A percentile compares a stretch with the other conserved stretches of the same genome.
These are phyloP conservation scores for Cercospora sp. DNA, from an alignment of 2,329 filamentous ascomycete genomes.

Conservation along the genomic window DNA sequence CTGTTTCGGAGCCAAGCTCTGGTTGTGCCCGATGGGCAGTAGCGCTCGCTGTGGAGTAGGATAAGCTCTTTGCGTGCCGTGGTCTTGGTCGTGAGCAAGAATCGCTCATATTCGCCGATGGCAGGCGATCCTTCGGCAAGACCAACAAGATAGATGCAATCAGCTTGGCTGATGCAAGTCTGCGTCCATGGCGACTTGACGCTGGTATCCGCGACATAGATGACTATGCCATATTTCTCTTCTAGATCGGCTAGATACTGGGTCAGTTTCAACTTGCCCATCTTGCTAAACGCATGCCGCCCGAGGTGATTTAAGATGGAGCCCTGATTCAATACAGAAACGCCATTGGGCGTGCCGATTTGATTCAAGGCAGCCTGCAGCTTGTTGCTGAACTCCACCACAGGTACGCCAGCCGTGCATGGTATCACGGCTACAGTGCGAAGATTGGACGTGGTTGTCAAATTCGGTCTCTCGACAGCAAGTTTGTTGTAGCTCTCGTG, in stretches of 20 bases:
- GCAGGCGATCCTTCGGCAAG: slow-evolving; percentile 84
- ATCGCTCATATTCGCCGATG: slow-evolving; percentile 95
- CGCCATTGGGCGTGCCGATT: slow-evolving; percentile 84
- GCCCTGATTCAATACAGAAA: slow-evolving; percentile 88
- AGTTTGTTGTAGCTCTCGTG: slow-evolving; percentile 45
- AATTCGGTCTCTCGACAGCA: slow-evolving; percentile 59
- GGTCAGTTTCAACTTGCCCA: slow-evolving; percentile 93
- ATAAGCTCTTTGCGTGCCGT: slow-evolving; percentile 93
- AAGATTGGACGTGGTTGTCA: slow-evolving; percentile 86
- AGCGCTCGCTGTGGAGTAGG: slow-evolving; percentile 83
- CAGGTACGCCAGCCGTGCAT: slow-evolving; percentile 85
- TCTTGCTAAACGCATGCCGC: slow-evolving; percentile 92
- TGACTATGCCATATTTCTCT: slow-evolving; percentile 92
- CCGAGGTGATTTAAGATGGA: slow-evolving; percentile 93
- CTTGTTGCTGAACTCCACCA: slow-evolving; percentile 90
- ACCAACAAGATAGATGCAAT: slow-evolving; percentile 91
- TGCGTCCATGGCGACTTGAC: slow-evolving; percentile 98
- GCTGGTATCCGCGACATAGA: slow-evolving; percentile 95
- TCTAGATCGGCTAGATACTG: slow-evolving; percentile 96
- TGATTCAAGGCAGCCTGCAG: slow-evolving; percentile 85
- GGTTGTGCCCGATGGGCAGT: slow-evolving; percentile 80
- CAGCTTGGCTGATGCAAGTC: slow-evolving; percentile 94
- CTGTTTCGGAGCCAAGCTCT: slow-evolving; percentile 84
- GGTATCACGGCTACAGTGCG: slow-evolving; percentile 90
- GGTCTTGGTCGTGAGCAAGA: slow-evolving; percentile 94